Base-by-base conservation (phyloP, 1,139 yeast species). In the Diutina rugosa region DNA sequence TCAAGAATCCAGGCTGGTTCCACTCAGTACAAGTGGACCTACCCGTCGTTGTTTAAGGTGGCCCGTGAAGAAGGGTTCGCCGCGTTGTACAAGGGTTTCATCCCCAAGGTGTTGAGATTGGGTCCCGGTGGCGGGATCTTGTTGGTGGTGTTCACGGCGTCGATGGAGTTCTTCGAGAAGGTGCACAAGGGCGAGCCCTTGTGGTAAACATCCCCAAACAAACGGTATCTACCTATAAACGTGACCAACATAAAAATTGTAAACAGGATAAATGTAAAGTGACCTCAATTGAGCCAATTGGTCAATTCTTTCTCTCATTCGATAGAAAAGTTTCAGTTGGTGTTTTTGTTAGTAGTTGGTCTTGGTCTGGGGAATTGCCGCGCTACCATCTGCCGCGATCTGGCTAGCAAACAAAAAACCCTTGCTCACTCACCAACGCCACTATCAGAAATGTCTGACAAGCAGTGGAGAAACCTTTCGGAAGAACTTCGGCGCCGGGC, bases 101-200 rank as follows among this genome's bases (percentile, higher is more conserved):
- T 93, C 64, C 99, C 99, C 64, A 95, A 95, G 79, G 98, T 95
- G 26, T 80, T 93, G 69, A 86, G 99, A 80, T 80, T 95, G 64
- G 99, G 99, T 57, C 99, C 99, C 59, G 99, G 99, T 67, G 99
- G 99, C 69, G 99, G 99, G 76, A 91, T 95, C 64, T 77, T 95
- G 67, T 79, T 93, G 69, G 98, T 95, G 56, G 99, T 95, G 21
- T 93, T 90, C 77, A 90, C 97, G 56, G 79, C 91, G 46, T 84
- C 93, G 64, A 90, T 91, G 96, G 97, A 91, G 69, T 89, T 90
- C 77, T 93, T 93, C 77, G 81, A 96, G 73, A 75, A 80, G 16
- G 61, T 78, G 59, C 87, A 85, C 61, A 49, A 49, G 18, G 53
- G 53, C 18, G n/a, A 49, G 28, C n/a, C 21, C 41, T 30, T 28